Evolutionary conservation across 805 yeast species (phyloP), one percentile per base, ranked within the genome.

Genomic region (Candida chauliodis): DNA sequence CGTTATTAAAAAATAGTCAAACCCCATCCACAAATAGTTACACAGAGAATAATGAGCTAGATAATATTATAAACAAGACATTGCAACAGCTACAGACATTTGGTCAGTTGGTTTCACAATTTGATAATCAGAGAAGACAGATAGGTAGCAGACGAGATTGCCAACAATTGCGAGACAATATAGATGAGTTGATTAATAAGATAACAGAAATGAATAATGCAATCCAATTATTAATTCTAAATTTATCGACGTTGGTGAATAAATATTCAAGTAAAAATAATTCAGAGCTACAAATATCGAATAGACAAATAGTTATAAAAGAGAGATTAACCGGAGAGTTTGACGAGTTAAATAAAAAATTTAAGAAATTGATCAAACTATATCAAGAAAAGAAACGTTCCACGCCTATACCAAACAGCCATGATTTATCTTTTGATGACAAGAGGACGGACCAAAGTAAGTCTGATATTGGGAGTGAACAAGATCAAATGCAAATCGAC

Each of bases 241-340:
- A 61, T 30, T 32, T 63, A 2, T 50, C 62, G 8, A 47, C 31
- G 17, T 35, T 58, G 9, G 52, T 67, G 25, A 61, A 56, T 42
- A 45, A 49, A 21, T 58, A 37, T 46, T 66, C 41, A 61, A 57
- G 33, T 40, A 48, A 19, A 13, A 50, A 46, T 15, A 41, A 44
- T 8, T 34, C 34, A 8, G 6, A 10, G 22, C 38, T 45, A 29
- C 55, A 56, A 16, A 53, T 68, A 9, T 61, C 72, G 7, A 66
- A 66, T 43, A 46, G 59, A 24, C 73, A 68, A 48, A 44, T 56
- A 15, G 69, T 75, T 45, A 65, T 71, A 7, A 71, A 70, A 45
- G 76, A 76, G 15, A 72, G 83, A 41, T 56, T 85, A 14, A 61
- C 66, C 11, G 66, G 65, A 16, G 91, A 85, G 55, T 79, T 76